A percentile compares a stretch with the other conserved stretches of the same genome.
These are phyloP conservation scores for Fusarium sacchari DNA, from an alignment of 2,329 filamentous ascomycete genomes.

Conservation along the genomic window DNA sequence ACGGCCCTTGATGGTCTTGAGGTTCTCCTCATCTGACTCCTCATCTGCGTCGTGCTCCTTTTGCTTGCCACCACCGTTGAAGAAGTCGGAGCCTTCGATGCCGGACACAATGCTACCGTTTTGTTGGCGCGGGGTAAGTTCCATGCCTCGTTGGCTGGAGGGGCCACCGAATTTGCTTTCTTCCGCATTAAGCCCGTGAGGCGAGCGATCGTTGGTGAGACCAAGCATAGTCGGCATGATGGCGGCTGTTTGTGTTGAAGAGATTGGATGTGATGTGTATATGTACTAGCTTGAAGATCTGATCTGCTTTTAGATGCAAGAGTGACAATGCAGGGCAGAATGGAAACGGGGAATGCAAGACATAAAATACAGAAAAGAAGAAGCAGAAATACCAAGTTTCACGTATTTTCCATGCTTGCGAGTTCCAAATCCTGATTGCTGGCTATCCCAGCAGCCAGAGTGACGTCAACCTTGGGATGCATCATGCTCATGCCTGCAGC, in stretches of 20 bases:
- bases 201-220: constrained; percentile 41
- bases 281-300: background rate
- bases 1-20: constrained; percentile 44
- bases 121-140: constrained; percentile 27
- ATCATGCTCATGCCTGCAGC: constrained; percentile 6
- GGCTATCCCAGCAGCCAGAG: constrained; percentile 30
- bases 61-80: constrained; percentile 38
- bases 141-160: constrained; percentile 30
- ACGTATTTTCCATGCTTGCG: constrained; percentile 38
- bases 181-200: constrained; percentile 34
- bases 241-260: constrained; percentile 2
- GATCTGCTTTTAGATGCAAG: constrained; percentile 7
- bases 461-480: constrained; percentile 41
- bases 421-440: constrained; percentile 44
- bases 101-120: constrained; percentile 32
- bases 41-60: constrained; percentile 38
- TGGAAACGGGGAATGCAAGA: constrained; percentile 7
- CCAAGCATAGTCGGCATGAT: constrained; percentile 45
- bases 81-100: constrained; percentile 41
- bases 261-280: background rate
- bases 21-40: constrained; percentile 41
- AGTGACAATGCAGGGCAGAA: background rate
- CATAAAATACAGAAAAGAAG: constrained; percentile 16
- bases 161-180: constrained; percentile 28
- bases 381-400: constrained; percentile 15